Evolutionary conservation across 2,329 filamentous ascomycete species (phyloP), one percentile per base, ranked within the genome.

Genomic region (Paraphoma sp.): DNA sequence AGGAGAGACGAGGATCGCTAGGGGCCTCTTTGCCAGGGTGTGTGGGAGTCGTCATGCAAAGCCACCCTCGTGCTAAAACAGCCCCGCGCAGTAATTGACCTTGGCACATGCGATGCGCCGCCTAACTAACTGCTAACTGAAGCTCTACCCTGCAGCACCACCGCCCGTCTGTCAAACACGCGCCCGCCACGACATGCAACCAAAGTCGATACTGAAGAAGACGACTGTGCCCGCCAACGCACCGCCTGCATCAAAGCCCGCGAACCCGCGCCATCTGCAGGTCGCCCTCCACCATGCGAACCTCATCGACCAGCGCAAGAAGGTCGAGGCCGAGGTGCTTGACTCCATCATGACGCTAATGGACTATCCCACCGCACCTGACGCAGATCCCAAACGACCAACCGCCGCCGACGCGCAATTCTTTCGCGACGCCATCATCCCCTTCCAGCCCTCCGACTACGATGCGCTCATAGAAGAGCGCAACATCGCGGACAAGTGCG

Each of bases 381-480:
- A 79, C 44, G 81, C 83, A 44, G 79, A 84, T 67, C 79, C 85
- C 29, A 79, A 79, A 16, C 74, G 78, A 2, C 86, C 86, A 2
- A 65, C 86, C 6, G 69, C 83, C 1, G 74, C 83, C 31, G 92
- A 97, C 72, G 83, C 83, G 1, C 73, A 78, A 40, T 79, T 80
- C 51, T 93, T 98, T 78, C 87, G 88, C 66, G 71, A 81, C 3
- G 84, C 86, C 36, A 79, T 98, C 23, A 80, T 84, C 9, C 82
- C 87, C 43, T 98, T 97, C 78, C 91, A 94, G 73, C 92, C 93
- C 0, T 84, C 85, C 51, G 94, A 99, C 80, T 96, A 96, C 80
- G 92, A 97, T 71, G 90, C 91, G 62, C 81, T 98, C 48, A 88
- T 97, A 57, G 85, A 90, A 62, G 95, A 99, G 81, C 90, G 95